A percentile compares a stretch with the other conserved stretches of the same genome.
These are phyloP conservation scores for Metroxylon sagu DNA, from an alignment of 176 grass and related monocot species.

Conservation along the genomic window DNA sequence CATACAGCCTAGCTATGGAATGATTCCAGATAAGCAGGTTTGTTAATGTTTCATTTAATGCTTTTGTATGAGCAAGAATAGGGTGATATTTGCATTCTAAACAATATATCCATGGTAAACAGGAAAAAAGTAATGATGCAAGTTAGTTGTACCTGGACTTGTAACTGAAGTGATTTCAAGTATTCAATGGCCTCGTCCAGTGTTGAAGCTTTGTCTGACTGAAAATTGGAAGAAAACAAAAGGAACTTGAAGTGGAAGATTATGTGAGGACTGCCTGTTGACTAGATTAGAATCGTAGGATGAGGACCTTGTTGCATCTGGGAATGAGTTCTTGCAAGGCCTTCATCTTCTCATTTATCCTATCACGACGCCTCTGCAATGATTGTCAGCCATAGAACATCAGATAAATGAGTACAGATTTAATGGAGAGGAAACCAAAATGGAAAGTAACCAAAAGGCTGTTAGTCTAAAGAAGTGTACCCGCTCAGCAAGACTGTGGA, in stretches of 20 bases:
- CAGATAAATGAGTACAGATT: background rate
- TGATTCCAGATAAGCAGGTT: no score
- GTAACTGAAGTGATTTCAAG: conserved; percentile 24
- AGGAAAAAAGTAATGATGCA: background rate
- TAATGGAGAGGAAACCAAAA: background rate
- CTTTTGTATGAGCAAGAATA: no score
- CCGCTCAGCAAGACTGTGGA: conserved; percentile 38
- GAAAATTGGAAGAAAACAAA: conserved; percentile 9
- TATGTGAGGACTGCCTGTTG: background rate
- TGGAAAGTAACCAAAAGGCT: no score
- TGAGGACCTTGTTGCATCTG: conserved; percentile 5
- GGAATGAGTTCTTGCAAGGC: conserved; percentile 22
- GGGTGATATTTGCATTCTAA: background rate
- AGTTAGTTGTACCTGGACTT: conserved; percentile 20
- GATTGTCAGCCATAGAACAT: background rate
- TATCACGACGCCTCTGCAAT: conserved; percentile 13
- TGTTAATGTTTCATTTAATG: no score
- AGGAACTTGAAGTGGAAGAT: background rate
- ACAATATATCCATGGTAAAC: background rate
- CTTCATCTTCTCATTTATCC: conserved; percentile 23
- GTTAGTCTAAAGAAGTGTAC: conserved; percentile 2
- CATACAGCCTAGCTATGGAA: no score
- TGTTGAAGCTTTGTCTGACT: conserved; percentile 31
- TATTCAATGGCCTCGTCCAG: conserved; percentile 30
- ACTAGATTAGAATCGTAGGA: background rate